Evolutionary conservation across 805 yeast genomes (phyloP).

Genomic region (Jamesozyma hellenica): DNA sequence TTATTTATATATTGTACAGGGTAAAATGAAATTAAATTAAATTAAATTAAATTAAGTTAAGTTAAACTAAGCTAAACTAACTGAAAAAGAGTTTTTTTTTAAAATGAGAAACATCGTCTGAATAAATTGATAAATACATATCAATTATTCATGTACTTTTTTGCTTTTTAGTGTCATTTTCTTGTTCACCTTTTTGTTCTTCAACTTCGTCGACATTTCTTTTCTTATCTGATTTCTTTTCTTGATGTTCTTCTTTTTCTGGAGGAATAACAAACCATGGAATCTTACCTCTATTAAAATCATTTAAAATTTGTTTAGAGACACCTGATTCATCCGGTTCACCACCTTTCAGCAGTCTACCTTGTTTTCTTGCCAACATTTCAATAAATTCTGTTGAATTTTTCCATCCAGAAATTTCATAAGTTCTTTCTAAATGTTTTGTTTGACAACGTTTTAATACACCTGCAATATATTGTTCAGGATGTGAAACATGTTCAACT

Average conservation of each 20-base stretch:
- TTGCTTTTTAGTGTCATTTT: constrained; percentile 20
- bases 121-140: neutral
- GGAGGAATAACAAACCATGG: constrained; percentile 99
- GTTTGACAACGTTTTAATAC: constrained; percentile 75
- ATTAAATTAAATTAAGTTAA: too few species aligned
- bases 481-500: constrained; percentile 92
- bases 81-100: too few species aligned
- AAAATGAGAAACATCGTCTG: too few species aligned
- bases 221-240: constrained; percentile 29
- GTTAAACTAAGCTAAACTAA: too few species aligned
- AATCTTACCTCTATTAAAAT: constrained; percentile 92
- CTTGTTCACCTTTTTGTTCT: constrained; percentile 6
- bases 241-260: constrained; percentile 41
- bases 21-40: too few species aligned
- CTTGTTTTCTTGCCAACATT: constrained; percentile 83
- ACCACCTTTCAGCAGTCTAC: constrained; percentile 90
- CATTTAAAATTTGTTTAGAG: constrained; percentile 81
- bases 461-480: constrained; percentile 91
- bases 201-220: constrained; percentile 7
- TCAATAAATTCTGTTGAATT: constrained; percentile 74
- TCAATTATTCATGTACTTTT: constrained; percentile 19
- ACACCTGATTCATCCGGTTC: constrained; percentile 95
- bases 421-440: constrained; percentile 88
- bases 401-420: constrained; percentile 87
- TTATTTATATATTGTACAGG: too few species aligned